Evolutionary conservation across 805 yeast genomes (phyloP).

Genomic region (Hanseniaspora clermontiae): DNA sequence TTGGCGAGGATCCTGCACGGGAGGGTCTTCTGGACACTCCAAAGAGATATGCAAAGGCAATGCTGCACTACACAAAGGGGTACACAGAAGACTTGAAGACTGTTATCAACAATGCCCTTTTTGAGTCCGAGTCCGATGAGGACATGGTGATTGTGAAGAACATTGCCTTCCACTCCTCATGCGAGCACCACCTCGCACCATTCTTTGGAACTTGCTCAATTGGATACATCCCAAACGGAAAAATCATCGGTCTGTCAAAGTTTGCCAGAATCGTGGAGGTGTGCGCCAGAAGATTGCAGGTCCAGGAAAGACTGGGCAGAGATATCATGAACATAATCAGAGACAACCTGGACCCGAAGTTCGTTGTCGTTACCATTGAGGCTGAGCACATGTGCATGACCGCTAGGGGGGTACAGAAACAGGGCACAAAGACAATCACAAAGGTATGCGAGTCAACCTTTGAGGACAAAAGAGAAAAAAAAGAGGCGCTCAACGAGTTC

Average conservation of each 20-base stretch:
- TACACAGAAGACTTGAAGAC: constrained; percentile 79
- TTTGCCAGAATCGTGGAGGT: constrained; percentile 92
- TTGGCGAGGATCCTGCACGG: constrained; percentile 82
- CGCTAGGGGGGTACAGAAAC: constrained; percentile 90
- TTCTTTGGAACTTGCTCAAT: constrained; percentile 94
- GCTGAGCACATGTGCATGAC: constrained; percentile 99
- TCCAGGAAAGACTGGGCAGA: constrained; percentile 93
- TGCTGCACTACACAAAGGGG: constrained; percentile 91
- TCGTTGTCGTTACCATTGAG: constrained; percentile 96
- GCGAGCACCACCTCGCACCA: constrained; percentile 97
- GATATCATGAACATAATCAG: constrained; percentile 93
- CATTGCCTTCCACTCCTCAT: constrained; percentile 78
- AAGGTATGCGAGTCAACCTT: background rate
- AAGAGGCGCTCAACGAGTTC: background rate
- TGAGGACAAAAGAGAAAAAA: background rate
- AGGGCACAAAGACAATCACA: constrained; percentile 86
- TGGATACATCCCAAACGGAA: constrained; percentile 91
- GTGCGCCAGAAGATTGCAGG: constrained; percentile 91
- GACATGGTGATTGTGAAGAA: constrained; percentile 98
- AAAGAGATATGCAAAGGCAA: constrained; percentile 89
- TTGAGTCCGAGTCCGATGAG: constrained; percentile 87
- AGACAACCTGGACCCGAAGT: constrained; percentile 84
- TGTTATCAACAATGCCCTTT: constrained; percentile 86
- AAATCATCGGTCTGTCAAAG: constrained; percentile 84
- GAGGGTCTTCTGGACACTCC: constrained; percentile 93